Conservation (phyloP, 2,329 filamentous ascomycete genomes). For the Ramichloridium luteum region DNA sequence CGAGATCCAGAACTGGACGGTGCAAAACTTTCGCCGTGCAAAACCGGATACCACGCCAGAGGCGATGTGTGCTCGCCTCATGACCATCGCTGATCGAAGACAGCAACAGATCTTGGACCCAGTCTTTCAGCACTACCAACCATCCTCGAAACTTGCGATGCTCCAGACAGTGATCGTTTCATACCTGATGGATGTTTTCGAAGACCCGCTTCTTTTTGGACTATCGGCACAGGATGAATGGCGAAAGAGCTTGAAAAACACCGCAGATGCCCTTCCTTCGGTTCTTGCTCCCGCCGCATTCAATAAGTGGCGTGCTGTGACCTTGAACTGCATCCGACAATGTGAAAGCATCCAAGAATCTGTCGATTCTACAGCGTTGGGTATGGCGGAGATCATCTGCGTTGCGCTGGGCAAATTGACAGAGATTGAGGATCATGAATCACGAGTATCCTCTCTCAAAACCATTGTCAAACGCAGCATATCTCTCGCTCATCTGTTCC, state of each 20-base stretch:
- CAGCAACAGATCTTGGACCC: conserved; percentile 14
- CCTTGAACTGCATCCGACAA: conserved; percentile 46
- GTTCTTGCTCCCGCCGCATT: conserved; percentile 34
- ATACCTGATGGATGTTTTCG: conserved; percentile 52
- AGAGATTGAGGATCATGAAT: conserved; percentile 13
- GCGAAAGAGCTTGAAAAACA: conserved; percentile 14
- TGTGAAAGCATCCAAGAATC: conserved; percentile 25
- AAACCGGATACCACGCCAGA: conserved; percentile 33
- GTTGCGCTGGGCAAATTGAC: conserved; percentile 16
- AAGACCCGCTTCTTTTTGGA: conserved; percentile 49
- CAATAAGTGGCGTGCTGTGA: conserved; percentile 57
- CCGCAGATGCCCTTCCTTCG: conserved; percentile 13
- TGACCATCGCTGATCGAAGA: conserved; percentile 12
- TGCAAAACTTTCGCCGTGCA: conserved; percentile 53
- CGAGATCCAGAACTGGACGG: conserved; percentile 62
- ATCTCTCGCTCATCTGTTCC: conserved; percentile 20
- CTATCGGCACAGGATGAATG: conserved; percentile 37
- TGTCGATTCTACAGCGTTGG: conserved; percentile 12
- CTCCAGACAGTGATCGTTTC: conserved; percentile 50
- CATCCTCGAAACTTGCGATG: conserved; percentile 47
- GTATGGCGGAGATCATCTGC: conserved; percentile 19
- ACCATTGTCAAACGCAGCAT: conserved; percentile 20
- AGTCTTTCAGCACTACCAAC: conserved; percentile 43
- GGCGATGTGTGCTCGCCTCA: conserved; percentile 14
- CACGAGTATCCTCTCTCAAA: conserved; percentile 14